Evolutionary conservation across 192 early-diverging fungal genomes (phyloP), one percentile per base, ranked within the genome.

Genomic region (Coemansia sp.): DNA sequence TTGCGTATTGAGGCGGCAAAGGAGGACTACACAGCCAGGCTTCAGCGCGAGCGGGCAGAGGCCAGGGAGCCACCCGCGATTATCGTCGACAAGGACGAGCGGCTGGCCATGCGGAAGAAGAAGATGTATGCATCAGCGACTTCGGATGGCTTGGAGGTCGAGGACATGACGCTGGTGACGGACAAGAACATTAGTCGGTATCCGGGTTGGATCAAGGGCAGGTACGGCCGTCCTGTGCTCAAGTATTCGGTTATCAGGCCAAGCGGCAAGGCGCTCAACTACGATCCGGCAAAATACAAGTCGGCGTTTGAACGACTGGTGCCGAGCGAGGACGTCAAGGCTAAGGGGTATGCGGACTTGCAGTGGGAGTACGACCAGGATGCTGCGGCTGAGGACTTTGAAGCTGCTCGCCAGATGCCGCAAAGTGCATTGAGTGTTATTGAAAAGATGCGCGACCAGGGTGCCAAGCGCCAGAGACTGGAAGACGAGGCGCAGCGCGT

Each of bases 1-100:
- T 53, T 95, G 60, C 86, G 88, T 43, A 76, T 95, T 17, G 90
- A 94, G 60, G 93, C 91, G 20, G 91, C 94, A 12, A 93, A 93
- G 70, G 87, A 87, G 49, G 82, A 87, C 61, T 94, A 87, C 74
- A 60, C 53, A 49, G 62, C 59, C 5, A 84, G 84, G 36, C 70
- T 84, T 15, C 53, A 82, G 49, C 79, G 89, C 14, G 88, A 90
- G 66, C 54, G 71, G 67, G 66, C 58, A 11, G 76, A 84, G 45
- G 45, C 42, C 12, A 56, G 20, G 11, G 58, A 62, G 35, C 49
- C 49, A 38, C 56, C 56, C 32, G n/a, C 20, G 15, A 6, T 58
- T 37, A 58, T 58, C 10, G 56, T 72, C 32, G 73, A 79, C 12
- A 71, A 74, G 17, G 71, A 68, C 14, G 76, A 78, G 12, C 31